These are phyloP conservation scores for Pichia sp. DNA, from an alignment of 1,139 yeast species.

Conservation along the genomic window DNA sequence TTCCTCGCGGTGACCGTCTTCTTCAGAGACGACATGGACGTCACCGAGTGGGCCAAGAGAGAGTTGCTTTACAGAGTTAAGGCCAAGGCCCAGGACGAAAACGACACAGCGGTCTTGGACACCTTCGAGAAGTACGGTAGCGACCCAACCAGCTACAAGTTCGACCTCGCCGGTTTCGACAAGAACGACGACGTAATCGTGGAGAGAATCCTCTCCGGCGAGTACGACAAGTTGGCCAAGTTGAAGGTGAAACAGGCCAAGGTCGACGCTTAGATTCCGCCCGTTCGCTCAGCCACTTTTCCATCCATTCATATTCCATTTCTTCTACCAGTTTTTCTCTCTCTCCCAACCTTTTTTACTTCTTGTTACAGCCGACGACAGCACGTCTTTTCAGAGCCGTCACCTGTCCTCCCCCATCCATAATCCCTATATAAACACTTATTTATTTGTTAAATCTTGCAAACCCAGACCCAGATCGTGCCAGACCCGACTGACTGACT, in stretches of 20 bases:
- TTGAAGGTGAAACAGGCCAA: conserved; percentile 41
- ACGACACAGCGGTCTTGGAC: conserved; percentile 48
- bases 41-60: conserved; percentile 75
- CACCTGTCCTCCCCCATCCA: background rate
- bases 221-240: conserved; percentile 74
- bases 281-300: background rate
- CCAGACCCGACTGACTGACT: too few species aligned
- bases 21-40: conserved; percentile 40
- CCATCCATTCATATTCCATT: background rate
- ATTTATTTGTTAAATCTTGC: background rate
- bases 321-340: background rate
- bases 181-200: conserved; percentile 76
- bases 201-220: conserved; percentile 79
- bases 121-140: conserved; percentile 40
- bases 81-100: conserved; percentile 59
- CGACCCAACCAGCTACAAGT: conserved; percentile 47
- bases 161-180: conserved; percentile 55
- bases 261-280: conserved; percentile 9
- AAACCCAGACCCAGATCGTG: background rate
- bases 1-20: conserved; percentile 41
- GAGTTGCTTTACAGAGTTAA: conserved; percentile 77
- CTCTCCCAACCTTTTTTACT: background rate
- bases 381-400: background rate
- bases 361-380: background rate
- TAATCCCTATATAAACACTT: background rate